Evolutionary conservation across 768 basidiomycete species (phyloP).

Genomic region (Mycena epipterygia): DNA sequence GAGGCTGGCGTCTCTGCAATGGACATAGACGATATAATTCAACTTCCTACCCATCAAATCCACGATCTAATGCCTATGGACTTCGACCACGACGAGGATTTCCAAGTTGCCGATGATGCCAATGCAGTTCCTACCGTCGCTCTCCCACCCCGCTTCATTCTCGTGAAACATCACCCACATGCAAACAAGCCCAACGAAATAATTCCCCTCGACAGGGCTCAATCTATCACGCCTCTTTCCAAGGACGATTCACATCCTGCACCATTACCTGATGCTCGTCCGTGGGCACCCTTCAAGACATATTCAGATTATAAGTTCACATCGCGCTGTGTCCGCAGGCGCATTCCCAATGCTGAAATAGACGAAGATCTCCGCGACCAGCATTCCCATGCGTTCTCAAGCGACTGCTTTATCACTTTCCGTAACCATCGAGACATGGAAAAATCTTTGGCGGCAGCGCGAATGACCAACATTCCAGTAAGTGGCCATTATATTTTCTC

Average conservation of each 20-base stretch:
- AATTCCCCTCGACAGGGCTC: constrained; percentile 8
- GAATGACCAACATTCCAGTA: constrained; percentile 24
- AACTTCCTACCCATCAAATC: constrained; percentile 15
- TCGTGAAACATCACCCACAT: constrained; percentile 24
- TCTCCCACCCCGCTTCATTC: constrained; percentile 22
- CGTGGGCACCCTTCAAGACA: constrained; percentile 25
- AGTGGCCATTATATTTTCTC: background rate
- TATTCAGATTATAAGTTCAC: constrained; percentile 19
- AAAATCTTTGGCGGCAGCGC: constrained; percentile 23
- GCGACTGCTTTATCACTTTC: constrained; percentile 9
- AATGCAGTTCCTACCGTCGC: background rate
- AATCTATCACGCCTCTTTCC: background rate
- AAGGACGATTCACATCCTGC: background rate
- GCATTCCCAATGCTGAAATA: constrained; percentile 18
- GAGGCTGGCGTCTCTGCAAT: background rate
- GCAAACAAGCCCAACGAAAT: constrained; percentile 13
- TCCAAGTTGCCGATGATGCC: background rate
- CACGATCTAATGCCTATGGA: constrained; percentile 1
- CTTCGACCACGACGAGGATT: background rate
- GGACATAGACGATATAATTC: constrained; percentile 16
- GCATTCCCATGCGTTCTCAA: background rate
- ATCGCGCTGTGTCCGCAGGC: constrained; percentile 11
- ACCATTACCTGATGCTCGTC: constrained; percentile 5
- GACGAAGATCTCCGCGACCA: constrained; percentile 20
- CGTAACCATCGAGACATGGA: constrained; percentile 26